Evolutionary conservation across 78 protist species (phyloP).

Genomic region (Emiliania huxleyi): DNA sequence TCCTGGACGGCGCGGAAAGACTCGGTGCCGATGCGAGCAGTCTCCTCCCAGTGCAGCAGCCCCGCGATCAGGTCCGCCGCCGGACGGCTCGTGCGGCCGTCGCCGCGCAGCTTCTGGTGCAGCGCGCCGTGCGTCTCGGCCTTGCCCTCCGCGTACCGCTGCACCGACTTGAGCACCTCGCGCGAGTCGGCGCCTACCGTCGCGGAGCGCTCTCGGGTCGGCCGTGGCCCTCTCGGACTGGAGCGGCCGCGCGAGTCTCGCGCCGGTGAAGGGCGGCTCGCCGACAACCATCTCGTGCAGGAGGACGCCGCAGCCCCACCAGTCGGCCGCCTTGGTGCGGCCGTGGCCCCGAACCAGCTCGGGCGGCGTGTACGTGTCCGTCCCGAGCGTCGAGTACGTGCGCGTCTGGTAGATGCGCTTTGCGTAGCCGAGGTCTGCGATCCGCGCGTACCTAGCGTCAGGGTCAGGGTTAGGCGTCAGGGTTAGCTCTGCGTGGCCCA

Average conservation of each 20-base stretch:
- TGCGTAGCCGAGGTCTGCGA: background rate
- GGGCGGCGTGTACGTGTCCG: background rate
- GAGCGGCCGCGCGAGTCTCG: too few relatives aligned
- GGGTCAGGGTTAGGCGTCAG: too few relatives aligned
- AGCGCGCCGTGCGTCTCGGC: too few relatives aligned
- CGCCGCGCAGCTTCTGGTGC: too few relatives aligned
- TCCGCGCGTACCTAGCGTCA: too few relatives aligned
- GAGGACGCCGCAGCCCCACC: background rate
- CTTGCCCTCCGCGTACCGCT: background rate
- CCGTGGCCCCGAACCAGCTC: background rate
- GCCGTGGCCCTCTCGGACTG: too few relatives aligned
- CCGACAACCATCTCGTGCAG: conserved; percentile 21
- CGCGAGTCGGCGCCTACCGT: background rate
- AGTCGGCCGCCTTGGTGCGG: background rate
- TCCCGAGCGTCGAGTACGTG: background rate
- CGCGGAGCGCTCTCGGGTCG: background rate
- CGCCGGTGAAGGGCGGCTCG: background rate
- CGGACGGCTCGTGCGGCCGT: too few relatives aligned
- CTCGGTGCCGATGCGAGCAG: background rate
- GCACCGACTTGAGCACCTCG: background rate
- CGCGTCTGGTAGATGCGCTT: background rate
- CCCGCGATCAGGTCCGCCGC: background rate
- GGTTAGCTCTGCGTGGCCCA: background rate
- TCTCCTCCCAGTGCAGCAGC: background rate
- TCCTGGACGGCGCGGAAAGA: background rate